phyloP scores from a whole-genome alignment of 139 green algal species.

The Eudorina sp. region DNA sequence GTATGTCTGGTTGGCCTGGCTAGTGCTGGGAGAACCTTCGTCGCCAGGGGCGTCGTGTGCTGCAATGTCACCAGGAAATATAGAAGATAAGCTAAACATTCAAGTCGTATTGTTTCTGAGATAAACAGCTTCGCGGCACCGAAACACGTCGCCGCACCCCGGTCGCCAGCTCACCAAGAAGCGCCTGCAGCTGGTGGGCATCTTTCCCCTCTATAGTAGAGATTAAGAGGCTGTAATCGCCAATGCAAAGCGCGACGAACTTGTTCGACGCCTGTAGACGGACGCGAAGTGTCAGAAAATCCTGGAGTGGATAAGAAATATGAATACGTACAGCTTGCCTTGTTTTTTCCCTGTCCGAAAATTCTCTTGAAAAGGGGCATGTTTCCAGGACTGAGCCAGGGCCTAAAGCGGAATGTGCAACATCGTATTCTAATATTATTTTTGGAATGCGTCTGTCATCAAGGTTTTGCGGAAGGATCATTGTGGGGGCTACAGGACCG shows the following conservation, averaged over 20 bases:
- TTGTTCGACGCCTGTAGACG: background rate
- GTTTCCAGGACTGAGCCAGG: background rate
- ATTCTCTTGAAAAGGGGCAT: conserved; percentile 31
- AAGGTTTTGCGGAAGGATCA: no score
- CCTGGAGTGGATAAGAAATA: background rate
- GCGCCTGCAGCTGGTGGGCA: background rate
- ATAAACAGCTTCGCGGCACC: background rate
- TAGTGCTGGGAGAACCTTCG: conserved; percentile 8
- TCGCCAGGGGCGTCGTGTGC: background rate
- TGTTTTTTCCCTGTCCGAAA: conserved; percentile 29
- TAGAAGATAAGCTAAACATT: background rate
- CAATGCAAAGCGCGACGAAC: conserved; percentile 16
- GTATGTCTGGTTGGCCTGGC: background rate
- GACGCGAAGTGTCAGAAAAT: conserved; percentile 5
- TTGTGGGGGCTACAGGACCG: no score
- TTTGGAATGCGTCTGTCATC: no score
- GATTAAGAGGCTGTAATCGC: conserved; percentile 20
- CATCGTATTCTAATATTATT: no score
- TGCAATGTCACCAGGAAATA: conserved; percentile 8
- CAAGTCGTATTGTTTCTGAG: background rate
- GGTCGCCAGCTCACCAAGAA: background rate
- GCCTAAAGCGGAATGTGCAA: no score
- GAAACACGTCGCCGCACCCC: background rate
- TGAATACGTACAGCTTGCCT: background rate
- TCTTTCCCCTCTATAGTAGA: background rate